These are phyloP conservation scores for Chalara sp. DNA, from an alignment of 2,329 filamentous ascomycete genomes.

Conservation along the genomic window DNA sequence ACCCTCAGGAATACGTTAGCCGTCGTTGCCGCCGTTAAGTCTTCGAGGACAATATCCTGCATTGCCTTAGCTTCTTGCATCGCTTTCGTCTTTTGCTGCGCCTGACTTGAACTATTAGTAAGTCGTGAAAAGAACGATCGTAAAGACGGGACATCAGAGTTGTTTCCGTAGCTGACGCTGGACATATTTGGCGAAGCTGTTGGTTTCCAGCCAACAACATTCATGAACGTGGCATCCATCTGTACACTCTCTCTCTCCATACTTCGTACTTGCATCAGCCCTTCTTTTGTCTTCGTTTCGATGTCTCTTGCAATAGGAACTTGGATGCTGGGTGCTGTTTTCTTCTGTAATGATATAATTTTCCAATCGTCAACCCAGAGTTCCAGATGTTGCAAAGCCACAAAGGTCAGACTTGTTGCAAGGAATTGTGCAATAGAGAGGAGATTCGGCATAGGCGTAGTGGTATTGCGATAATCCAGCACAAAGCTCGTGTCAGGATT, in stretches of 20 bases:
- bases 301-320: constrained; percentile 72
- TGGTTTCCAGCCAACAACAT: constrained; percentile 76
- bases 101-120: constrained; percentile 49
- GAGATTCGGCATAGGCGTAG: constrained; percentile 79
- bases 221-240: constrained; percentile 87
- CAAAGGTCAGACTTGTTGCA: constrained; percentile 92
- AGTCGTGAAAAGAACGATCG: constrained; percentile 75
- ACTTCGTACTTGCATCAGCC: constrained; percentile 77
- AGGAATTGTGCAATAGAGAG: constrained; percentile 86
- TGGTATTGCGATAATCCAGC: constrained; percentile 84
- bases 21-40: constrained; percentile 62
- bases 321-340: constrained; percentile 68
- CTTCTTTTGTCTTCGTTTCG: constrained; percentile 75
- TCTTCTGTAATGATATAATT: constrained; percentile 74
- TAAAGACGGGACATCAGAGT: constrained; percentile 53
- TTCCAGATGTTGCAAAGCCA: constrained; percentile 80
- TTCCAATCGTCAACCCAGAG: constrained; percentile 86
- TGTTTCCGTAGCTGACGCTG: constrained; percentile 35
- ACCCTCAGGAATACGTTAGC: constrained; percentile 85
- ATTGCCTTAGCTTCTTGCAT: constrained; percentile 56
- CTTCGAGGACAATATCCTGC: constrained; percentile 59
- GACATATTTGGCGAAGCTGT: constrained; percentile 35
- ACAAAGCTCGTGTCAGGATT: constrained; percentile 82
- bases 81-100: constrained; percentile 44
- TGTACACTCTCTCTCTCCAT: constrained; percentile 84